phyloP scores from a whole-genome alignment of 2,329 filamentous ascomycete species.

The Onygenales sp. region DNA sequence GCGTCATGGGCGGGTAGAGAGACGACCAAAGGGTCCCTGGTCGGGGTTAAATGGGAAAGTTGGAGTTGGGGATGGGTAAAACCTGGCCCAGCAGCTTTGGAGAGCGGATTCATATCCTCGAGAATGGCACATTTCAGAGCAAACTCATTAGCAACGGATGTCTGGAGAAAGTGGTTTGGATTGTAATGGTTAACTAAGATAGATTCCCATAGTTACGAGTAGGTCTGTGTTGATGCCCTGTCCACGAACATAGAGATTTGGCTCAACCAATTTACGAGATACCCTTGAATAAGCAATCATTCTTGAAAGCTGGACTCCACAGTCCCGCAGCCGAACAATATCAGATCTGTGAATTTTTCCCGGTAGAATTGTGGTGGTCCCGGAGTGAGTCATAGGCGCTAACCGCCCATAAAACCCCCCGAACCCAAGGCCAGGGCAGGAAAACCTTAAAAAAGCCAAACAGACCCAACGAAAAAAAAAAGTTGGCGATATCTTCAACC shows the following conservation, averaged over 20 bases:
- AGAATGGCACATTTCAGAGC: too few relatives aligned
- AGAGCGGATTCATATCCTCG: background rate
- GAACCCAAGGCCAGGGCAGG: background rate
- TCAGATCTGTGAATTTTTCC: too few relatives aligned
- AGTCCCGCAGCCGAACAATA: too few relatives aligned
- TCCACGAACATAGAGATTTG: too few relatives aligned
- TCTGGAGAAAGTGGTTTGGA: background rate
- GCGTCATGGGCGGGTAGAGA: slow-evolving; percentile 13
- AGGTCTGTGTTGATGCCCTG: too few relatives aligned
- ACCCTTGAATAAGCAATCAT: too few relatives aligned
- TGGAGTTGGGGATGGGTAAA: slow-evolving; percentile 12
- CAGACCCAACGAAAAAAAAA: background rate
- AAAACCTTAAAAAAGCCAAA: background rate
- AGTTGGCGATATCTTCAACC: background rate
- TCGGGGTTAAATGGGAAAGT: slow-evolving; percentile 26
- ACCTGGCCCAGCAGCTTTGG: background rate
- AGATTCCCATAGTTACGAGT: too few relatives aligned
- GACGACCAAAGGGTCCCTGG: slow-evolving; percentile 26
- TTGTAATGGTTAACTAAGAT: background rate
- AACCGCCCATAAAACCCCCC: background rate
- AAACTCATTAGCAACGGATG: too few relatives aligned
- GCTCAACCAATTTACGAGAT: too few relatives aligned
- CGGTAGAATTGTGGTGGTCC: background rate
- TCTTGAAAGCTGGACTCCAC: too few relatives aligned
- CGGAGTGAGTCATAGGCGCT: background rate